Evolutionary conservation across 164 flowering plant species (phyloP).

Genomic region (Umbellularia californica): DNA sequence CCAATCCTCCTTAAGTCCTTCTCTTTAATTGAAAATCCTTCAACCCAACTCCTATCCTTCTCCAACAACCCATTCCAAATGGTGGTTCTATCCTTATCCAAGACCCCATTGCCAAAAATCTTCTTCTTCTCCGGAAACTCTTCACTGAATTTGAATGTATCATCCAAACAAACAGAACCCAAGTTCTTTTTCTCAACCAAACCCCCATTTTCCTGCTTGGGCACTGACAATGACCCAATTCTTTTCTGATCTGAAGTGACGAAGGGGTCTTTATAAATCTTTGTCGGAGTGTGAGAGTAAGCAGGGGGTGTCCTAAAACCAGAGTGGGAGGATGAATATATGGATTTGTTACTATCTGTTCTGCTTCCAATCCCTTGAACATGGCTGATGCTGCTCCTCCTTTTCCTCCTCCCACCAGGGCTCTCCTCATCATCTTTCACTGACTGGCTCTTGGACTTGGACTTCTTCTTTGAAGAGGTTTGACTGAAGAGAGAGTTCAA

Average conservation of each 20-base stretch:
- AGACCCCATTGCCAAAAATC: slow-evolving; percentile 4
- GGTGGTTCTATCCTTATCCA: slow-evolving; percentile 14
- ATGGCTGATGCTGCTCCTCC: slow-evolving; percentile 41
- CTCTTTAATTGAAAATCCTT: slow-evolving; percentile 19
- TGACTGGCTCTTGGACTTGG: slow-evolving; percentile 36
- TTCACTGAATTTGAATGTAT: slow-evolving; percentile 29
- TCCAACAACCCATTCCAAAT: background rate
- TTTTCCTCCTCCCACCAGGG: slow-evolving; percentile 43
- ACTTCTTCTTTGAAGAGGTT: slow-evolving; percentile 65
- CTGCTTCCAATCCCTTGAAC: slow-evolving; percentile 15
- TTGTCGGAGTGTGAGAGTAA: slow-evolving; percentile 38
- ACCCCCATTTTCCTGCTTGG: slow-evolving; percentile 14
- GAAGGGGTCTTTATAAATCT: slow-evolving; percentile 35
- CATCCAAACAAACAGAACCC: slow-evolving; percentile 35
- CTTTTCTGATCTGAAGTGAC: slow-evolving; percentile 36
- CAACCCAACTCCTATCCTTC: slow-evolving; percentile 27
- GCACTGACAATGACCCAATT: slow-evolving; percentile 19
- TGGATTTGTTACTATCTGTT: slow-evolving; percentile 11
- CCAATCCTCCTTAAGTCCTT: slow-evolving; percentile 19
- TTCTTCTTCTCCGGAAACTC: slow-evolving; percentile 26
- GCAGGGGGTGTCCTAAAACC: slow-evolving; percentile 65
- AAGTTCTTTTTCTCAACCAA: slow-evolving; percentile 20
- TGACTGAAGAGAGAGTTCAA: slow-evolving; percentile 34
- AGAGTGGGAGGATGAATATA: slow-evolving; percentile 37
- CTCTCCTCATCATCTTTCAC: slow-evolving; percentile 47